phyloP scores from a whole-genome alignment of 768 basidiomycete genomes.

The Rhizopogon roseolus region DNA sequence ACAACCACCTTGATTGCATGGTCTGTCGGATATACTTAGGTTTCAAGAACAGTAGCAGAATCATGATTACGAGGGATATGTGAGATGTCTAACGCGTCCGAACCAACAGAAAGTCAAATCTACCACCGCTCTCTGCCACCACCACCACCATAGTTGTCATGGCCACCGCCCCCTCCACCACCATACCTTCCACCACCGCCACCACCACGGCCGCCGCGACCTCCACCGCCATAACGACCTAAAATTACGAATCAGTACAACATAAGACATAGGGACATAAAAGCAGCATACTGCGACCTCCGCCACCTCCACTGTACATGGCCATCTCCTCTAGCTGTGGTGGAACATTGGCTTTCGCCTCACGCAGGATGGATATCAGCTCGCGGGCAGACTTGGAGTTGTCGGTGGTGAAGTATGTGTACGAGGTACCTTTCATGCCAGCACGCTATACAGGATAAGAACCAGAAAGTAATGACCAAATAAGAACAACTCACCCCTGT shows the following conservation, averaged over 20 bases:
- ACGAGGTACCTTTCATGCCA: conserved; percentile 86
- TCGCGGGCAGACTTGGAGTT: conserved; percentile 94
- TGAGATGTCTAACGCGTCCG: neutral
- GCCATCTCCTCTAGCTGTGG: conserved; percentile 92
- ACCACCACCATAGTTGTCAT: conserved; percentile 24
- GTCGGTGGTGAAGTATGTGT: conserved; percentile 96
- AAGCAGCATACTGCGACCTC: conserved; percentile 54
- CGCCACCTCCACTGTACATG: conserved; percentile 79
- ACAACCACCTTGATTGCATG: too few relatives aligned
- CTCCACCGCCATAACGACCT: conserved; percentile 58
- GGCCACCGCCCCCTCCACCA: conserved; percentile 38
- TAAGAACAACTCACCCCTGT: conserved; percentile 63
- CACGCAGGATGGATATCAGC: conserved; percentile 77
- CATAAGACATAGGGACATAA: neutral
- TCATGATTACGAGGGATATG: conserved; percentile 2
- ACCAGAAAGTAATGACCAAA: conserved; percentile 8
- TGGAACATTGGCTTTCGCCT: conserved; percentile 83
- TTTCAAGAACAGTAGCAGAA: neutral
- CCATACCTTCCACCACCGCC: conserved; percentile 37
- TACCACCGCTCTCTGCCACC: conserved; percentile 10
- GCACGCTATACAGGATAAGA: conserved; percentile 56
- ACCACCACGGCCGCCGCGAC: conserved; percentile 43
- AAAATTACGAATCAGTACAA: conserved; percentile 3
- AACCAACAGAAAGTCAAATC: neutral
- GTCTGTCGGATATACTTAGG: neutral